Evolutionary conservation across 192 early-diverging fungal genomes (phyloP).

Genomic region (Jimgerdemannia lactiflua): DNA sequence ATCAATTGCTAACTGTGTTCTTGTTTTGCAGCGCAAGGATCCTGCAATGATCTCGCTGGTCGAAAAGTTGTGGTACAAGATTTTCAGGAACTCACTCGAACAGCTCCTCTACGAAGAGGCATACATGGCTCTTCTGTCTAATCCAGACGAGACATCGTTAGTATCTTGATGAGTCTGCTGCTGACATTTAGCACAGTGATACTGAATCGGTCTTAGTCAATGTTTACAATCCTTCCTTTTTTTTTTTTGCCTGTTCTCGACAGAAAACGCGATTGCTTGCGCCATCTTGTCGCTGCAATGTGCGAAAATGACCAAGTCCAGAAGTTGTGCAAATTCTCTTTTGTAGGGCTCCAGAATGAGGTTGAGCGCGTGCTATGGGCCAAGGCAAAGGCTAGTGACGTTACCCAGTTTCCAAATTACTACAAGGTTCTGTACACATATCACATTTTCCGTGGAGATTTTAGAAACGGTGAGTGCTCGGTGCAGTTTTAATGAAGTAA

Average conservation of each 20-base stretch:
- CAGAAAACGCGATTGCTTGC: constrained; percentile 6
- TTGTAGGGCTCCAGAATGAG: constrained; percentile 8
- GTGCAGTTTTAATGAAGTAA: too few relatives aligned
- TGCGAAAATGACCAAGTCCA: constrained; percentile 14
- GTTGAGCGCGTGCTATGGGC: constrained; percentile 4
- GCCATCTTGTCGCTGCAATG: constrained; percentile 3
- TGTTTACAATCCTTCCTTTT: too few relatives aligned
- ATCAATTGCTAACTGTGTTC: background rate
- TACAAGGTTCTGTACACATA: constrained; percentile 12
- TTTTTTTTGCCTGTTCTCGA: too few relatives aligned
- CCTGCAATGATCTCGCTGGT: too few relatives aligned
- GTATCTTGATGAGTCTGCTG: background rate
- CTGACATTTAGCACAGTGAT: too few relatives aligned
- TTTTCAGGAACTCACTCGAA: too few relatives aligned
- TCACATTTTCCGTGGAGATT: constrained; percentile 7
- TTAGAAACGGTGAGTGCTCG: constrained; percentile 2
- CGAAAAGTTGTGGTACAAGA: too few relatives aligned
- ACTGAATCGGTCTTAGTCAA: background rate
- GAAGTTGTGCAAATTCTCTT: constrained; percentile 1
- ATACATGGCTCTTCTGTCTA: background rate
- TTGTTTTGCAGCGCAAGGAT: background rate
- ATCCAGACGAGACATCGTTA: constrained; percentile 6
- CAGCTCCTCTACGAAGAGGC: too few relatives aligned
- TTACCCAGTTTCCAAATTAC: constrained; percentile 1
- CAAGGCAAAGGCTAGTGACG: constrained; percentile 1